A percentile compares a stretch with the other conserved stretches of the same genome.
phyloP scores from a whole-genome alignment of 2,329 filamentous ascomycete genomes.

The Remersonia thermophila region DNA sequence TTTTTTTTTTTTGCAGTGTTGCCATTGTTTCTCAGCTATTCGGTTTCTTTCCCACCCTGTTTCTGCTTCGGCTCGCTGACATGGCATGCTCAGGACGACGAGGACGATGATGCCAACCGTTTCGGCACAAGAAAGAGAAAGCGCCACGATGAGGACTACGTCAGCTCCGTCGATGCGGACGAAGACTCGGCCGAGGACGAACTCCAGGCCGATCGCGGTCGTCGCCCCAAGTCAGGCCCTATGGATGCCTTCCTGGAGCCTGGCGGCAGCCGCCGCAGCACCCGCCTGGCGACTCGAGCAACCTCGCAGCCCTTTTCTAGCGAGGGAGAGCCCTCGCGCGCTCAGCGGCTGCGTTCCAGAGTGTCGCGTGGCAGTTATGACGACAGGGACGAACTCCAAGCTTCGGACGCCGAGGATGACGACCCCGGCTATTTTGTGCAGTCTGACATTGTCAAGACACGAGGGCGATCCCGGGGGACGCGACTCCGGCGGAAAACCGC shows the following conservation, averaged over 20 bases:
- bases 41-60: too few species aligned
- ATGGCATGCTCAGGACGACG: conserved; percentile 7
- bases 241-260: conserved; percentile 3
- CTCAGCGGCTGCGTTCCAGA: conserved; percentile 6
- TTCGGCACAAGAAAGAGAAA: conserved; percentile 11
- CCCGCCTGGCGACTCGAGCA: conserved; percentile 9
- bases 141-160: conserved; percentile 8
- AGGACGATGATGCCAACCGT: conserved; percentile 3
- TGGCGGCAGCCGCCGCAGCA: conserved; percentile 6
- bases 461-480: conserved; percentile 7
- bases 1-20: too few species aligned
- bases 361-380: conserved; percentile 7
- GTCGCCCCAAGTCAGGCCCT: conserved; percentile 3
- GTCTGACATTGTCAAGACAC: conserved; percentile 17
- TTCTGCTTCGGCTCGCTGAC: too few species aligned
- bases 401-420: conserved; percentile 13
- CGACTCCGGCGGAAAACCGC: conserved; percentile 3
- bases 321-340: conserved; percentile 5
- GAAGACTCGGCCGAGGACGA: conserved; percentile 7
- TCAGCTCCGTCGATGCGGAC: conserved; percentile 2
- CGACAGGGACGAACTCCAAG: conserved; percentile 21
- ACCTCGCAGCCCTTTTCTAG: conserved; percentile 10
- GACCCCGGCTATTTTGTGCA: conserved; percentile 17
- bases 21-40: too few species aligned
- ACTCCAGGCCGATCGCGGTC: not conserved